Percentiles rank a stretch among this genome's conserved stretches.
Evolutionary conservation across 495 filamentous ascomycete species (phyloP).

Genomic region (Melanomma pulvis-pyrius): DNA sequence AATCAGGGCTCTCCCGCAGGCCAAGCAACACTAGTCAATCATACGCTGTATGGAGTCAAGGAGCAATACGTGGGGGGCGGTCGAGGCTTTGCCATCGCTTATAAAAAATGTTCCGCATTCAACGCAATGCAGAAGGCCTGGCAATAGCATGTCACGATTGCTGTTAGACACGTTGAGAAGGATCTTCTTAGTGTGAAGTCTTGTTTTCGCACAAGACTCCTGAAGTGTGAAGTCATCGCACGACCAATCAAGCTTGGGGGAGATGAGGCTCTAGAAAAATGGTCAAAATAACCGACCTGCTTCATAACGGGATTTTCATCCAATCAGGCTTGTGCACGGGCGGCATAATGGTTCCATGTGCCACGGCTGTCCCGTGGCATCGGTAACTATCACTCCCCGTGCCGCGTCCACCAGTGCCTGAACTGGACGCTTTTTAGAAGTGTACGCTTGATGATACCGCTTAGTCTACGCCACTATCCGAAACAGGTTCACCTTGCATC

Average conservation of each 20-base stretch:
- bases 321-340: background rate
- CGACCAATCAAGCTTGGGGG: background rate
- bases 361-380: background rate
- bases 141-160: background rate
- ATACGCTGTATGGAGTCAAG: background rate
- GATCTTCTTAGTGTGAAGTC: background rate
- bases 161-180: background rate
- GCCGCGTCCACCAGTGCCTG: background rate
- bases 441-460: background rate
- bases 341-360: background rate
- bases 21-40: background rate
- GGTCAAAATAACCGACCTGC: background rate
- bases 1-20: background rate
- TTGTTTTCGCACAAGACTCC: background rate
- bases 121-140: background rate
- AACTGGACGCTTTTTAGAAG: background rate
- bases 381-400: background rate
- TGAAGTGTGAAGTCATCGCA: too few relatives aligned
- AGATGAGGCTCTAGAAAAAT: background rate
- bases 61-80: too few relatives aligned
- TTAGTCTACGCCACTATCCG: background rate
- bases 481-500: background rate
- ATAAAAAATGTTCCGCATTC: background rate
- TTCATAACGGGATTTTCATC: background rate
- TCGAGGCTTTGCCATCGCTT: background rate